Conservation (phyloP, 2,329 filamentous ascomycete genomes). For the Penicillium sp. region DNA sequence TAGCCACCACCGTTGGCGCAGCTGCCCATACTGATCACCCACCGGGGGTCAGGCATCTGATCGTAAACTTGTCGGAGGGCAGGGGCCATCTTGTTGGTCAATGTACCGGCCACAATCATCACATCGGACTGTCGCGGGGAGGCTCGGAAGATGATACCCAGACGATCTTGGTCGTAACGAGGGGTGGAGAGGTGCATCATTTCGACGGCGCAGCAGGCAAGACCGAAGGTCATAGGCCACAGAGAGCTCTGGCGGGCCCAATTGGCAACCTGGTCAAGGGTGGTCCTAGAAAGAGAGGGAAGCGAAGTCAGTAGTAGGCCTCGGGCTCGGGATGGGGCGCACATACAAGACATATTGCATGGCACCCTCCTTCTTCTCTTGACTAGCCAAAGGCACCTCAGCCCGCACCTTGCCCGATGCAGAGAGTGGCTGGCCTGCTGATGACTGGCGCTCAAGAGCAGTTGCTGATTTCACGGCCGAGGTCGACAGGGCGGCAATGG, state of each 20-base stretch:
- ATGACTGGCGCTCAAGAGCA: constrained; percentile 39
- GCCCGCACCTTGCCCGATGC: constrained; percentile 46
- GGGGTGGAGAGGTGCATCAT: constrained; percentile 95
- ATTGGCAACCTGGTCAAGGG: constrained; percentile 73
- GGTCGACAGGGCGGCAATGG: constrained; percentile 42
- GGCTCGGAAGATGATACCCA: constrained; percentile 85
- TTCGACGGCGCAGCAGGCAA: constrained; percentile 87
- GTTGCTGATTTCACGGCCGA: constrained; percentile 46
- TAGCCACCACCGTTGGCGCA: constrained; percentile 85
- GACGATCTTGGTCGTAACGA: constrained; percentile 84
- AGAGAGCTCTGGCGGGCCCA: constrained; percentile 86
- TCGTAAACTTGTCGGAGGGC: constrained; percentile 87
- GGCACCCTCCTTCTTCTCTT: constrained; percentile 52
- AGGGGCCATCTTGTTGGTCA: constrained; percentile 93
- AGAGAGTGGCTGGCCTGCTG: constrained; percentile 36
- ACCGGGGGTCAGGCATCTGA: constrained; percentile 91
- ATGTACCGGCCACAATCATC: constrained; percentile 86
- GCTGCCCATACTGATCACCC: constrained; percentile 84
- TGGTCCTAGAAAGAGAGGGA: constrained; percentile 32
- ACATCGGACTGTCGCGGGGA: constrained; percentile 84
- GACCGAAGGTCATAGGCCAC: constrained; percentile 90
- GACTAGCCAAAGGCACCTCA: constrained; percentile 50
- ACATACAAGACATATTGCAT: constrained; percentile 54
- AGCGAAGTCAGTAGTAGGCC: constrained; percentile 7
- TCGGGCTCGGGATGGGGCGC: not conserved